Conservation (phyloP, 768 basidiomycete genomes). For the Podaxis mareebaensis region DNA sequence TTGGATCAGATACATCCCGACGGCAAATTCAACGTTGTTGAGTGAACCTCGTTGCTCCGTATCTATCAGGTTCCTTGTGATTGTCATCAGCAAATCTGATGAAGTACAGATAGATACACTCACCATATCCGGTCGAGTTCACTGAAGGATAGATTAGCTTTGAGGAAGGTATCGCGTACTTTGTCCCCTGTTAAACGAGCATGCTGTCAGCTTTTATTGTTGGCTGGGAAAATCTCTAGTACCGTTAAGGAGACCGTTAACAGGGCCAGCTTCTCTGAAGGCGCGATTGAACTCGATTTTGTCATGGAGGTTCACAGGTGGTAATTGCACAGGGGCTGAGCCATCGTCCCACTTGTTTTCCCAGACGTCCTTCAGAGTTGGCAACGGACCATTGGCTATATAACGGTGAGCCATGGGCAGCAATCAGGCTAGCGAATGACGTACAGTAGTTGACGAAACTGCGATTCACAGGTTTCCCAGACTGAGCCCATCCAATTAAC, state of each 20-base stretch:
- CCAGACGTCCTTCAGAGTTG: constrained; percentile 17
- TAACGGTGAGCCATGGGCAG: not conserved
- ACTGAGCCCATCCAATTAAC: constrained; percentile 24
- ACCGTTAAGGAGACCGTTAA: constrained; percentile 58
- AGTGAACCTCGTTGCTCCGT: constrained; percentile 57
- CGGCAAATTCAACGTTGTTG: constrained; percentile 65
- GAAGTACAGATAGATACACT: constrained; percentile 18
- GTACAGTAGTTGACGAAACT: constrained; percentile 18
- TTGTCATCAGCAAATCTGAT: not conserved
- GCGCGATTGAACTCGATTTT: constrained; percentile 45
- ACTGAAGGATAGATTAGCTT: constrained; percentile 57
- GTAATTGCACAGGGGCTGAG: constrained; percentile 26
- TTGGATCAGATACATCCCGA: constrained; percentile 68
- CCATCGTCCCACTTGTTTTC: constrained; percentile 12
- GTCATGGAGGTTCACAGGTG: constrained; percentile 48
- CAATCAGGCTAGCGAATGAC: not conserved
- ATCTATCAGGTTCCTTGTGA: constrained; percentile 60
- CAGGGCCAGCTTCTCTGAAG: constrained; percentile 51
- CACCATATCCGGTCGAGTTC: constrained; percentile 65
- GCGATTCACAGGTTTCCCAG: constrained; percentile 16
- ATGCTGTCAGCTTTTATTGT: not conserved
- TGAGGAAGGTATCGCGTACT: constrained; percentile 63
- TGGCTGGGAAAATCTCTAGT: constrained; percentile 13
- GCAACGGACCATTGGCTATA: constrained; percentile 15
- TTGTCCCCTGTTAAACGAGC: constrained; percentile 45